Evolutionary conservation across 2,329 filamentous ascomycete species (phyloP).

Genomic region (Massarina eburnea): DNA sequence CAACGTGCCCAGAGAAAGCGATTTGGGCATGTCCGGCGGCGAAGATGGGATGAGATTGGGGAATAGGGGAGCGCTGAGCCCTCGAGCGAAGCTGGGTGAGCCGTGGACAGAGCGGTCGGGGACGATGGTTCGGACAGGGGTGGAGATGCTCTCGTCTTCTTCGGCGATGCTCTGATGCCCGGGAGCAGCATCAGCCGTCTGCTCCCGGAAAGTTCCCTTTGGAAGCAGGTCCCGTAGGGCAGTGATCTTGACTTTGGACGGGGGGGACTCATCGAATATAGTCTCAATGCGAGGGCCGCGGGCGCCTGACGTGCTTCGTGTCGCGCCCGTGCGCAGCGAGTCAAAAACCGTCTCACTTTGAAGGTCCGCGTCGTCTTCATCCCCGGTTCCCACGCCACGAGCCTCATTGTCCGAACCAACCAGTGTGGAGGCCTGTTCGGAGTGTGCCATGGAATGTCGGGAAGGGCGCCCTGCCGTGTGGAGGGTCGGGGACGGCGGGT

Average conservation of each 20-base stretch:
- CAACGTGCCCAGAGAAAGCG: conserved; percentile 43
- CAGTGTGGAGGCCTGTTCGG: conserved; percentile 65
- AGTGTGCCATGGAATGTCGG: conserved; percentile 58
- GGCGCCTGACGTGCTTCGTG: conserved; percentile 62
- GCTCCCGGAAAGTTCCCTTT: conserved; percentile 47
- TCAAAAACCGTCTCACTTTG: conserved; percentile 78
- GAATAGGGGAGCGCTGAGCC: conserved; percentile 39
- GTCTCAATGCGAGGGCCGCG: conserved; percentile 73
- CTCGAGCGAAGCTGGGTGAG: conserved; percentile 37
- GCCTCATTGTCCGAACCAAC: conserved; percentile 70
- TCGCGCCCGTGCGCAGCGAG: conserved; percentile 71
- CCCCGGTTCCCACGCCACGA: conserved; percentile 65
- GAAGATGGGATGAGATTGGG: conserved; percentile 47
- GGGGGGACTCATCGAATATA: conserved; percentile 77
- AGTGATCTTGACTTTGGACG: conserved; percentile 46
- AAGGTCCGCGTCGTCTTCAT: conserved; percentile 77
- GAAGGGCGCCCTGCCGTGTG: conserved; percentile 46
- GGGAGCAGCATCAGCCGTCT: conserved; percentile 32
- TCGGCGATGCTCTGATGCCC: conserved; percentile 51
- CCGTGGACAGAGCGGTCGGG: conserved; percentile 40
- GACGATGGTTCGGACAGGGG: conserved; percentile 49
- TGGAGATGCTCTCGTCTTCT: conserved; percentile 53
- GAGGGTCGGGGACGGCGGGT: conserved; percentile 36
- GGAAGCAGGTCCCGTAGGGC: conserved; percentile 53
- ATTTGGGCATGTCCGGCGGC: conserved; percentile 47